Base-by-base conservation (phyloP, 1,284 basidiomycete genomes). In the Schizopora paradoxa region DNA sequence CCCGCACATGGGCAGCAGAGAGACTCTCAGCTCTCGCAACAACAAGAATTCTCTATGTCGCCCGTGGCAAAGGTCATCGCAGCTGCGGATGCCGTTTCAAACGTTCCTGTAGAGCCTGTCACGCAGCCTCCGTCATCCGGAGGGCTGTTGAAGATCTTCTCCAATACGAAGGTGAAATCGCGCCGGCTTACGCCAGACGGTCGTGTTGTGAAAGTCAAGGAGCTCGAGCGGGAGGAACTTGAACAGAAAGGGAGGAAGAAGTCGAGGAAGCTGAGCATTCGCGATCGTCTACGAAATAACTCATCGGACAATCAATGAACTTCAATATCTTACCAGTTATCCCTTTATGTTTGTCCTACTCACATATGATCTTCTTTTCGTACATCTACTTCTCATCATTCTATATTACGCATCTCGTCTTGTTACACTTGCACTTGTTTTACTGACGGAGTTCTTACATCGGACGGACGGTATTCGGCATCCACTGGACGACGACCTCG, bases 1-100 rank as follows among this genome's bases (percentile, higher is more conserved):
- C n/a, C 14, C 10, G 10, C 33, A 35, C 22, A 16, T 4, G 33
- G 33, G 33, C 18, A 35, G 33, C 18, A 35, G 22, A 4, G 18
- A 19, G 33, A 16, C 10, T 22, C 18, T 5, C 33, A 35, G 10
- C 18, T 35, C 18, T 22, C 33, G 7, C 5, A 19, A 13, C 25
- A 23, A 22, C 8, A n/a, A 19, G 14, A 7, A 1, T 35, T 43
- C 2, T 49, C 48, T 5, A 13, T 49, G 21, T 49, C 48, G 6
- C 48, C 48, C 19, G 27, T 49, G 23, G 43, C 29, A 5, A 49
- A 49, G 28, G 48, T 35, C 18, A 44, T 51, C 18, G 49, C 35
- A n/a, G 40, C 42, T 4, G 49, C 46, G 39, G 49, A 51, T 25
- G 45, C 49, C 25, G 19, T 40, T 23, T 40, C 37, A 6, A 19